Base-by-base conservation (phyloP, 805 yeast genomes). In the Kodamaea fukazawae region DNA sequence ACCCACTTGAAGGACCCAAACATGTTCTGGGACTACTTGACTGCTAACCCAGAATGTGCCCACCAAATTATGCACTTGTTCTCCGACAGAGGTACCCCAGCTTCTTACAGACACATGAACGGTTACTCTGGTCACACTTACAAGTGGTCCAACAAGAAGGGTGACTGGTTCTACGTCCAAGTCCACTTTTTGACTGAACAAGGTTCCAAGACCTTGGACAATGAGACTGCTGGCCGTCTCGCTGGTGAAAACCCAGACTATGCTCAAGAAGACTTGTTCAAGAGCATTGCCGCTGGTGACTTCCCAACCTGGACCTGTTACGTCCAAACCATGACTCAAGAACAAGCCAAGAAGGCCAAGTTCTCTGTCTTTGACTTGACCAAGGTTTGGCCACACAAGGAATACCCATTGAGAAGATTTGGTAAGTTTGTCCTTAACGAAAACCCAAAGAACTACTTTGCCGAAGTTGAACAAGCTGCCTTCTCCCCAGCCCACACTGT, bases 311-410 rank as follows among this genome's bases (percentile, higher is more conserved):
- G 96, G 96, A 86, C 90, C 27, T 79, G 78, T 46, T 86, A 83
- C 65, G 66, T 88, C 39, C 96, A 88, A 71, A 76, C 86, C 32
- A 88, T 88, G 96, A 84, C 95, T 26, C 77, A 78, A 45, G 86
- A 79, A 52, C 81, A 88, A 65, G 88, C 95, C 44, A 75, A 82
- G 63, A 65, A 78, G 45, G 76, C 77, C 36, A 83, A 83, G 58
- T 87, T 84, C 67, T 83, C 91, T 4, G 90, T 89, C 32, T 87
- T 86, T 59, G 96, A 88, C 65, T 73, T 88, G 62, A 88, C 96
- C 48, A 89, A 89, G 63, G 62, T 71, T 44, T 76, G 82, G 82
- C 78, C 82, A 23, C 79, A 77, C 54, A 56, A 54, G 46, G 69
- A 76, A 35, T 76, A 66, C 67, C 82, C 82, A 38, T 61, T 76